Evolutionary conservation across 148 eudicot species (phyloP).

Genomic region (Vaccinium macrocarpon): DNA sequence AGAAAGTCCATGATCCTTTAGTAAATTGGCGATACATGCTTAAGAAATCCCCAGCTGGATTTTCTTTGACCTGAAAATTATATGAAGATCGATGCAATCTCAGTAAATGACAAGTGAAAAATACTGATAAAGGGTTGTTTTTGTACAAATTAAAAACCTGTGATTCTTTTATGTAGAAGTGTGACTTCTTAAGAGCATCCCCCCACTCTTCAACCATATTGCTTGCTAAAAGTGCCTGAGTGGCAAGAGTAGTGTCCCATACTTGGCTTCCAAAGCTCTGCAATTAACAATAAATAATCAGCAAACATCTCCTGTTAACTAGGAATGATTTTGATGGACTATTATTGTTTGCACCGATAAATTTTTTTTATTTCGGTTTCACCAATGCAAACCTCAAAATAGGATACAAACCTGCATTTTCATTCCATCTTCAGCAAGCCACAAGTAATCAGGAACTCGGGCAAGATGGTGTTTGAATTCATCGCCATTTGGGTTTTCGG

Average conservation of each 20-base stretch:
- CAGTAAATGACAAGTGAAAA: too few relatives aligned
- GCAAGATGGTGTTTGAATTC: not conserved
- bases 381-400: not conserved
- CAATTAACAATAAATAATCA: too few relatives aligned
- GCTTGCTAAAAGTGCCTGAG: too few relatives aligned
- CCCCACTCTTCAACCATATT: too few relatives aligned
- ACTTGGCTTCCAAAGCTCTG: too few relatives aligned
- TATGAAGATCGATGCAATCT: not conserved
- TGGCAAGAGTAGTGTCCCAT: too few relatives aligned
- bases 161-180: too few relatives aligned
- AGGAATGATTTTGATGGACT: too few relatives aligned
- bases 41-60: not conserved
- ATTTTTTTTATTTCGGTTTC: not conserved
- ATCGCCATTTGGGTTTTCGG: conserved; percentile 6
- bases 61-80: not conserved
- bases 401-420: conserved; percentile 21
- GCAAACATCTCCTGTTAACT: too few relatives aligned
- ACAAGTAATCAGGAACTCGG: conserved; percentile 20
- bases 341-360: not conserved
- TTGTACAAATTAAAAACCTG: too few relatives aligned
- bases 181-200: too few relatives aligned
- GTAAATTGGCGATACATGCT: conserved; percentile 5
- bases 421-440: conserved; percentile 32
- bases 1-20: conserved; percentile 4
- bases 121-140: too few relatives aligned